Base-by-base conservation (phyloP, 1,284 basidiomycete species). In the Sporisorium iseilematis-ciliati region DNA sequence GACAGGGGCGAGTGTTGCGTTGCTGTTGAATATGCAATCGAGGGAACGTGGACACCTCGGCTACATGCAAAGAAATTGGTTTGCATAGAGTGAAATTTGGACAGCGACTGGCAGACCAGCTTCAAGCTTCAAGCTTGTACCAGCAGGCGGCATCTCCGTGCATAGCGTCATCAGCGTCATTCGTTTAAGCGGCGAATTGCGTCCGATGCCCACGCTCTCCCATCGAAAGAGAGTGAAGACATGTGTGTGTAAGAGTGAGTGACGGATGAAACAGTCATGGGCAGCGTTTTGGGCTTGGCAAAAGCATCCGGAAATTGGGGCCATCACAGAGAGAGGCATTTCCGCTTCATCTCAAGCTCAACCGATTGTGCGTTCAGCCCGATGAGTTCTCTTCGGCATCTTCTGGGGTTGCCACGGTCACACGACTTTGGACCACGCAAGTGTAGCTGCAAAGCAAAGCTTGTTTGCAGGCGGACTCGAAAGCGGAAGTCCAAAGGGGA, bases 1-100 rank as follows among this genome's bases (percentile, higher is more conserved):
- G 33, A 50, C 49, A 50, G 29, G n/a, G 33, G 14, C n/a, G 25
- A 35, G 10, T 14, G 29, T 25, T 45, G 16, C 12, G 31, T 41
- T 20, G 18, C 45, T 25, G 12, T 45, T 53, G 10, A 25, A 14
- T 46, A 63, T 69, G 60, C 56, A 69, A 12, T 56, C 57, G 67
- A 70, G 67, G 61, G 67, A 70, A 70, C 67, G 67, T 70, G 67
- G 61, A 65, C 67, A 70, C 46, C 61, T 69, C 61, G 61, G 41
- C 40, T 69, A 60, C 23, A 69, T 64, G 51, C 57, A 21, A 52
- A 3, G 8, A 12, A 10, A 25, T 38, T 25, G 41, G 18, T n/a
- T 42, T 42, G 2, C 41, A 18, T 20, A n/a, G 31, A 29, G 26
- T 18, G 21, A 26, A 20, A 11, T 45, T 45, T 23, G 43, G 11